phyloP scores from a whole-genome alignment of 225 moss, liverwort and hornwort genomes.

The Climacium dendroides region DNA sequence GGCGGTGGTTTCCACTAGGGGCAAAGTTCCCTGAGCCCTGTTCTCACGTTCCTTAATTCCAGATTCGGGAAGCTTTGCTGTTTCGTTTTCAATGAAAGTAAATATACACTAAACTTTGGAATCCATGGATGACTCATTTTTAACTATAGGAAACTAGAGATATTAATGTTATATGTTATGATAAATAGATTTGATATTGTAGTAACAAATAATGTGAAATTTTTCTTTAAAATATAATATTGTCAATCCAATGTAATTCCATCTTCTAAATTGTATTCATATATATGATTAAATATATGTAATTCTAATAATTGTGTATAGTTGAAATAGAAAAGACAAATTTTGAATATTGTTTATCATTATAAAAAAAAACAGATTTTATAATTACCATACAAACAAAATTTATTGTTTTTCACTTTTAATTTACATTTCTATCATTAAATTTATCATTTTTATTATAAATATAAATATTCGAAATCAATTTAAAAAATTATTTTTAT shows the following conservation, averaged over 20 bases:
- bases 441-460: neutral
- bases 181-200: neutral
- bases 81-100: no score
- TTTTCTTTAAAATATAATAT: neutral
- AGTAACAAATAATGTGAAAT: neutral
- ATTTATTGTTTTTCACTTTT: neutral
- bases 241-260: neutral
- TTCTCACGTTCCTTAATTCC: neutral
- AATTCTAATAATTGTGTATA: neutral
- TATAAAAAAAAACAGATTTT: neutral
- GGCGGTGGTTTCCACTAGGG: neutral
- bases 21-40: neutral
- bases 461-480: neutral
- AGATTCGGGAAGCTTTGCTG: neutral
- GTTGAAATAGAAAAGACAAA: neutral
- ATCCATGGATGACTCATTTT: neutral
- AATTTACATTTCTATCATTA: neutral
- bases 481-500: accelerated
- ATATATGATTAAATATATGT: neutral
- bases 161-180: neutral
- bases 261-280: neutral
- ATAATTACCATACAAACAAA: neutral
- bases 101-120: no score
- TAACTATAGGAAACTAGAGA: neutral
- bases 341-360: neutral